These are phyloP conservation scores for Eucalyptus pauciflora DNA, from an alignment of 345 rosid genomes.

Conservation along the genomic window DNA sequence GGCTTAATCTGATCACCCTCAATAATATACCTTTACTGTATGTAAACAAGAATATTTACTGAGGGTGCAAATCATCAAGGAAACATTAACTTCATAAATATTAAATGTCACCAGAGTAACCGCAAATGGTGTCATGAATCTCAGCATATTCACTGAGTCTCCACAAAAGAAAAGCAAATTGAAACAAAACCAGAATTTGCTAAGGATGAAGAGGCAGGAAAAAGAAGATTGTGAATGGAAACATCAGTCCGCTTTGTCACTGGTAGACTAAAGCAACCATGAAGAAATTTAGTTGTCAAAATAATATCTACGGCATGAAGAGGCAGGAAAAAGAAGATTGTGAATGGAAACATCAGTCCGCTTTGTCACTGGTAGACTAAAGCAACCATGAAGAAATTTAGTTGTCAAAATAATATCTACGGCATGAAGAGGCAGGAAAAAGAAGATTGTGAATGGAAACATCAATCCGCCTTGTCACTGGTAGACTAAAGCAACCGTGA, in stretches of 20 bases:
- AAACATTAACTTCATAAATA: not conserved
- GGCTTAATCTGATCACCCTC: not conserved
- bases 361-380: not conserved
- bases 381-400: not conserved
- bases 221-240: not conserved
- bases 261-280: not conserved
- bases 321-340: not conserved
- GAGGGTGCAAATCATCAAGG: not conserved
- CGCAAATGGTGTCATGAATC: not conserved
- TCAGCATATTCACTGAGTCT: not conserved
- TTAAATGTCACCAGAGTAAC: not conserved
- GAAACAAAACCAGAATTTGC: not conserved
- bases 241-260: not conserved
- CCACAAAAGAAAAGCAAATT: not conserved
- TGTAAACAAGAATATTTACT: not conserved
- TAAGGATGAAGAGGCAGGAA: not conserved
- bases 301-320: not conserved
- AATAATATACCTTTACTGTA: not conserved
- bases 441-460: not conserved
- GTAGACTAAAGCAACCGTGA: not conserved
- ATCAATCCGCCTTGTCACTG: not conserved
- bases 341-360: not conserved
- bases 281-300: not conserved
- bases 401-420: not conserved
- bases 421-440: not conserved